phyloP scores from a whole-genome alignment of 164 flowering plant genomes.

The Platanus orientalis region DNA sequence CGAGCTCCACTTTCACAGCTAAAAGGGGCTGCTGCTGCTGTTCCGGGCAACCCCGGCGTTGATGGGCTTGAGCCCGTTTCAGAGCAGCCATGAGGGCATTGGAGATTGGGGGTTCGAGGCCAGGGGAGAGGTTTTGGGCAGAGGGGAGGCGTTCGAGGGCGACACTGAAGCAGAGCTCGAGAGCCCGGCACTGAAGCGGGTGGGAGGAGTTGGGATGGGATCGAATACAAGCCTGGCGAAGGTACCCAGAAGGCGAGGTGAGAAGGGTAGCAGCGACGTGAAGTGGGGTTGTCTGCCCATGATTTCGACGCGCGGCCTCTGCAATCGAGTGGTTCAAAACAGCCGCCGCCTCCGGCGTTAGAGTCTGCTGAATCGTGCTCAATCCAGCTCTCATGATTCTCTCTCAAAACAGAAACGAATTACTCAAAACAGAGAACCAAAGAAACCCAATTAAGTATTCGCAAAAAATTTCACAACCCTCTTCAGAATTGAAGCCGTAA shows the following conservation, averaged over 20 bases:
- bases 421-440: not conserved
- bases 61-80: conserved; percentile 73
- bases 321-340: conserved; percentile 60
- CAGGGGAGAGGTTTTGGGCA: conserved; percentile 34
- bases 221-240: conserved; percentile 66
- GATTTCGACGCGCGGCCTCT: conserved; percentile 61
- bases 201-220: conserved; percentile 79
- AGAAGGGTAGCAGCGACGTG: conserved; percentile 74
- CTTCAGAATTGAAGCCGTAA: too few relatives aligned
- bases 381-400: conserved; percentile 54
- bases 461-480: too few relatives aligned
- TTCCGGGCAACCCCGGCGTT: conserved; percentile 89
- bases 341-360: conserved; percentile 65
- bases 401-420: not conserved
- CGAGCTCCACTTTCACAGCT: conserved; percentile 94
- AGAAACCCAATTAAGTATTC: not conserved
- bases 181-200: conserved; percentile 73
- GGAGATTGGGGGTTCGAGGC: conserved; percentile 57
- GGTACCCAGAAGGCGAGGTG: conserved; percentile 51
- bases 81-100: conserved; percentile 72
- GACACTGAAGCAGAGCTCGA: conserved; percentile 86
- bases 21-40: conserved; percentile 95
- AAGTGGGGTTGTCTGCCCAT: conserved; percentile 75
- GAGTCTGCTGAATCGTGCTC: conserved; percentile 60
- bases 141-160: conserved; percentile 71